Evolutionary conservation across 169 alveolate species (phyloP), one percentile per base, ranked within the genome.

Genomic region (Toxoplasma gondii): DNA sequence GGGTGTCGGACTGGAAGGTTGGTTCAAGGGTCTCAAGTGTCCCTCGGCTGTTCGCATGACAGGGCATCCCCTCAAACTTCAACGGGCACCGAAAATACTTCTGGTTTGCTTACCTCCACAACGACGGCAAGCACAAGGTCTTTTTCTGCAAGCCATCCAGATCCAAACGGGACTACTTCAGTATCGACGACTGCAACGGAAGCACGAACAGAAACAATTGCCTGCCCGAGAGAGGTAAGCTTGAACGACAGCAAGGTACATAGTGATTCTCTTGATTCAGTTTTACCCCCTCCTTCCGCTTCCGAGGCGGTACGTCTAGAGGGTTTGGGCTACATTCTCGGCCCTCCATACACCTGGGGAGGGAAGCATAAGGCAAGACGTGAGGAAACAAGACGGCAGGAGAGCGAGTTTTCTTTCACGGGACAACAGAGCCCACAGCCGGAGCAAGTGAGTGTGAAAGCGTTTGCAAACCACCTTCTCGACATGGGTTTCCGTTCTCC

Each of bases 311-410:
- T 4, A 19, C 78, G 78, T 64, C 78, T 64, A 19, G 78, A 19
- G 78, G 34, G 87, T 78, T 34, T 78, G 31, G 87, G 87, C 41
- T 78, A 78, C 45, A 78, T 78, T 78, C 45, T 78, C 53, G 87
- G 45, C 29, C 87, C 87, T 38, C 87, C 87, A 19, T 78, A 78
- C 87, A 34, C 27, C 44, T 41, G 53, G 53, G 87, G 44, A 12
- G 44, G 34, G 41, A 64, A 29, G n/a, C 36, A 10, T 29, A 0
- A 64, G 29, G 78, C 78, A 64, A 19, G 34, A 64, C 34, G 0
- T 17, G 78, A 19, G 9, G 34, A 29, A 64, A 64, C 78, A 64
- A 29, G 12, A 29, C 12, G 34, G 78, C 78, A 29, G 9, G 78
- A 64, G 34, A 64, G 34, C 29, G 58, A 9, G 58, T 49, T 49